These are phyloP conservation scores for Talaromyces proteolyticus DNA, from an alignment of 495 filamentous ascomycete genomes.

Conservation along the genomic window DNA sequence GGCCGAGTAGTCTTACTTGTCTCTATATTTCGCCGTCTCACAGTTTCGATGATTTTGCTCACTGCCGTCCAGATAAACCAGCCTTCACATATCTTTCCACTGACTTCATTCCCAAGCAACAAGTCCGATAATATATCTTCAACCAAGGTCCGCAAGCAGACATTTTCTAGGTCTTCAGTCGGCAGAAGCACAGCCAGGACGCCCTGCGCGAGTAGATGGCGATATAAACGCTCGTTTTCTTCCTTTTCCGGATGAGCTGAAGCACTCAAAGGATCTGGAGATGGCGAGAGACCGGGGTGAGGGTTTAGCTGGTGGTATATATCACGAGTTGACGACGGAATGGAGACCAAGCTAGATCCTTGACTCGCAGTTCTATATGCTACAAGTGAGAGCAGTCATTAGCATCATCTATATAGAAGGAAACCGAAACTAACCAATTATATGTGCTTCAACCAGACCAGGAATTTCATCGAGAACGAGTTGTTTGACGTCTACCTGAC, in stretches of 20 bases:
- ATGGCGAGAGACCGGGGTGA: slow-evolving; percentile 71
- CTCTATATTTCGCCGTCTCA: slow-evolving; percentile 17
- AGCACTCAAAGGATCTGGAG: slow-evolving; percentile 51
- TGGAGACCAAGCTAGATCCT: slow-evolving; percentile 37
- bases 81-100: slow-evolving; percentile 72
- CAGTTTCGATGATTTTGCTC: slow-evolving; percentile 51
- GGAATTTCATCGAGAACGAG: slow-evolving; percentile 87
- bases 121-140: slow-evolving; percentile 81
- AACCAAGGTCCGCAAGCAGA: slow-evolving; percentile 73
- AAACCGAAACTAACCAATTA: slow-evolving; percentile 57
- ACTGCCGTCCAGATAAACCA: slow-evolving; percentile 81
- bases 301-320: slow-evolving; percentile 83
- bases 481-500: slow-evolving; percentile 74
- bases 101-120: slow-evolving; percentile 72
- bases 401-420: slow-evolving; percentile 6
- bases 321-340: slow-evolving; percentile 39
- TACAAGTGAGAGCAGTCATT: slow-evolving; percentile 8
- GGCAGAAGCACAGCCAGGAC: slow-evolving; percentile 78
- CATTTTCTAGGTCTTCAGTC: slow-evolving; percentile 86
- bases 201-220: slow-evolving; percentile 73
- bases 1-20: slow-evolving; percentile 16
- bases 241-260: slow-evolving; percentile 51
- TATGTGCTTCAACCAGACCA: slow-evolving; percentile 71
- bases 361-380: slow-evolving; percentile 51
- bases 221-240: slow-evolving; percentile 73